phyloP scores from a whole-genome alignment of 306 rosid species.

The Corylus americana region DNA sequence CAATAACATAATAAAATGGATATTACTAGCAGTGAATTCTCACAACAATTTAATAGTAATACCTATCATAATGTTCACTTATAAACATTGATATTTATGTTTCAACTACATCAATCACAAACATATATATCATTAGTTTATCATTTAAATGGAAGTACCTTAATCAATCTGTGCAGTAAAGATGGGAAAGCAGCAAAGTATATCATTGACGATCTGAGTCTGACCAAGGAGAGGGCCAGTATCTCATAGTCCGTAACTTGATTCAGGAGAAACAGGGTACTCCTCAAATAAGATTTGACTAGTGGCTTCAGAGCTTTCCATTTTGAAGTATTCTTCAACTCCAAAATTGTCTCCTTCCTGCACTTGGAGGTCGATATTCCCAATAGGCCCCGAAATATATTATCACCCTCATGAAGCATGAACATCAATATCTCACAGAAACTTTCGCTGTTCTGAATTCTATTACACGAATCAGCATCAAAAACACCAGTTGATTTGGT shows the following conservation, averaged over 20 bases:
- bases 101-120: constrained; percentile 6
- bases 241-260: constrained; percentile 71
- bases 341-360: constrained; percentile 66
- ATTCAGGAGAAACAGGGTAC: constrained; percentile 71
- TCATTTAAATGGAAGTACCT: constrained; percentile 50
- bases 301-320: constrained; percentile 66
- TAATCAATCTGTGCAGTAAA: constrained; percentile 56
- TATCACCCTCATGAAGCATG: constrained; percentile 70
- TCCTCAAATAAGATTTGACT: constrained; percentile 75
- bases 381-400: constrained; percentile 57
- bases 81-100: not conserved
- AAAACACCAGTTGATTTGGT: constrained; percentile 34
- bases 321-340: constrained; percentile 56
- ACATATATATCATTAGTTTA: constrained; percentile 15
- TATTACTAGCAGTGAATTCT: constrained; percentile 1
- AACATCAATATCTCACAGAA: constrained; percentile 63
- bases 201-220: constrained; percentile 62
- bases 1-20: constrained; percentile 3
- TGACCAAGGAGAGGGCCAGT: constrained; percentile 60
- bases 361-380: constrained; percentile 53
- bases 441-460: constrained; percentile 56
- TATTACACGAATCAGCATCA: constrained; percentile 35
- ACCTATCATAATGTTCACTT: not conserved
- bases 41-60: not conserved
- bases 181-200: constrained; percentile 71